A percentile compares a stretch with the other conserved stretches of the same genome.
Conservation (phyloP, 768 basidiomycete genomes). For the Tylopilus sp. region DNA sequence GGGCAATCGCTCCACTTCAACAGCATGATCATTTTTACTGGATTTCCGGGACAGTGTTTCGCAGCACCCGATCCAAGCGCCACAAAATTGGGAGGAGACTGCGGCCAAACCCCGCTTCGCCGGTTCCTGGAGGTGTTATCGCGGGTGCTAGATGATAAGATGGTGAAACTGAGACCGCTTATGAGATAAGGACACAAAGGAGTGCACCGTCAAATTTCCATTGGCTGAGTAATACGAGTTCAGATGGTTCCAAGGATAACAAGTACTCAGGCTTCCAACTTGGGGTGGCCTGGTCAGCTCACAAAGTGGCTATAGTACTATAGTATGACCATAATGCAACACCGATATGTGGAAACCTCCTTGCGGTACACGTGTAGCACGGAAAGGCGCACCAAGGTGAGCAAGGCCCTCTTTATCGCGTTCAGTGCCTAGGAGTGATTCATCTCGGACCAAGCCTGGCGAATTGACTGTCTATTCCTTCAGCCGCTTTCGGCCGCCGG, state of each 20-base stretch:
- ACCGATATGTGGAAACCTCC: background rate
- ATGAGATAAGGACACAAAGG: background rate
- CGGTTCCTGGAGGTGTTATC: background rate
- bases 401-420: too few relatives aligned
- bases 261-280: background rate
- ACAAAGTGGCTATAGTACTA: background rate
- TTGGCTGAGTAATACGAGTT: conserved; percentile 5
- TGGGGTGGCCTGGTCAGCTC: background rate
- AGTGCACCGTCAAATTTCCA: conserved; percentile 11
- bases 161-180: background rate
- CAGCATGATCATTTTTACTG: background rate
- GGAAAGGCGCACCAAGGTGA: background rate
- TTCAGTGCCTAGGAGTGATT: background rate
- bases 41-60: background rate
- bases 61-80: background rate
- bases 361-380: background rate
- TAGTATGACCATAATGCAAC: background rate
- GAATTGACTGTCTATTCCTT: too few relatives aligned
- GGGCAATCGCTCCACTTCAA: background rate
- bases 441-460: too few relatives aligned
- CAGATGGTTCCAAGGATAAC: background rate
- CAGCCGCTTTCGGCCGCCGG: too few relatives aligned
- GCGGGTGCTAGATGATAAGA: background rate
- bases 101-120: background rate
- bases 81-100: background rate